Evolutionary conservation across 2,329 filamentous ascomycete species (phyloP).

Genomic region (Helminthosporium solani): DNA sequence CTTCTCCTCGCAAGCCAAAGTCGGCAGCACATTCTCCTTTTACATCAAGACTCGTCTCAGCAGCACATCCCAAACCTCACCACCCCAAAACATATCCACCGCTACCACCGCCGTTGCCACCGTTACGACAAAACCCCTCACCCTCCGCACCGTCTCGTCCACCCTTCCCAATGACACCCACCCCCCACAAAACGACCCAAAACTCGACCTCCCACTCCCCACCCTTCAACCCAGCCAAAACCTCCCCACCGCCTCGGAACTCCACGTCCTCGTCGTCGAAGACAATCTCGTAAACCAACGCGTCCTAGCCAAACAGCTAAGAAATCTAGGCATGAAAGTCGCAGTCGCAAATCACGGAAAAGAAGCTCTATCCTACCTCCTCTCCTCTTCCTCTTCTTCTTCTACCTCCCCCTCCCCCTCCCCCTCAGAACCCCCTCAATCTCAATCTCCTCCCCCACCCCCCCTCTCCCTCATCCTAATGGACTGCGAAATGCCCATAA

Average conservation of each 20-base stretch:
- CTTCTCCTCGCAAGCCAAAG: slow-evolving; percentile 19
- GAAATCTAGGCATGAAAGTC: slow-evolving; percentile 39
- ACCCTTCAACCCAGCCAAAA: not conserved
- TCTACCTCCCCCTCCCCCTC: too few relatives aligned
- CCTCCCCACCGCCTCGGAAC: slow-evolving; percentile 9
- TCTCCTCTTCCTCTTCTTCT: too few relatives aligned
- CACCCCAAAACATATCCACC: slow-evolving; percentile 7
- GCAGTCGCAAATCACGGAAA: slow-evolving; percentile 42
- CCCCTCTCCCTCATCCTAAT: slow-evolving; percentile 54
- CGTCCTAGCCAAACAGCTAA: slow-evolving; percentile 44
- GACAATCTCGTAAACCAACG: slow-evolving; percentile 47
- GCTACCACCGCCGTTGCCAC: not conserved
- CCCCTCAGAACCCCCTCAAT: too few relatives aligned
- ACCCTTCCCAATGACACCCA: slow-evolving; percentile 4
- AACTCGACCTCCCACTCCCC: slow-evolving; percentile 8
- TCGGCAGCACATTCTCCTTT: slow-evolving; percentile 37
- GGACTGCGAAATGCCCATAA: slow-evolving; percentile 40
- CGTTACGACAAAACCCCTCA: not conserved
- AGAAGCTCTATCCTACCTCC: slow-evolving; percentile 41
- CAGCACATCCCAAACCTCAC: too few relatives aligned
- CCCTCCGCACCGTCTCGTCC: slow-evolving; percentile 5
- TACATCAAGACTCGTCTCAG: too few relatives aligned
- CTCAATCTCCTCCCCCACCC: too few relatives aligned
- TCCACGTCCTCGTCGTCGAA: slow-evolving; percentile 37
- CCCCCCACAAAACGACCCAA: slow-evolving; percentile 6